Evolutionary conservation across 2,329 filamentous ascomycete genomes (phyloP).

Genomic region (Aspergillus glaucus): DNA sequence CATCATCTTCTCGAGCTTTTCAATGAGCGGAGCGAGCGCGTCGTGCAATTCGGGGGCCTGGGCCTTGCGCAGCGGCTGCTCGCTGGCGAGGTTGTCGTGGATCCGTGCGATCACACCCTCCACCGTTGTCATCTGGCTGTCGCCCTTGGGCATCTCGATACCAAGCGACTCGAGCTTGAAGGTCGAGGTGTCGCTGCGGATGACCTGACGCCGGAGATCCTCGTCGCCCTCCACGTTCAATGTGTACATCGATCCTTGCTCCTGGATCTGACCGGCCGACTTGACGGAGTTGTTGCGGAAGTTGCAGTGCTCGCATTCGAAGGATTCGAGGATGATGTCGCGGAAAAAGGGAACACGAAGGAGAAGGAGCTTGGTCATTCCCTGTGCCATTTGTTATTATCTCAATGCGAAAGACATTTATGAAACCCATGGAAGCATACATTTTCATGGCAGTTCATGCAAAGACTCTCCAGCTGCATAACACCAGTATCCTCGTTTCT

Average conservation of each 20-base stretch:
- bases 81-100: constrained; percentile 70
- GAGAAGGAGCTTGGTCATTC: constrained; percentile 76
- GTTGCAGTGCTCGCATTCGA: constrained; percentile 81
- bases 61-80: constrained; percentile 75
- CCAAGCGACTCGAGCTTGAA: constrained; percentile 89
- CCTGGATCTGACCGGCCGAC: constrained; percentile 84
- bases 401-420: constrained; percentile 36
- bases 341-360: constrained; percentile 95
- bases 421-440: constrained; percentile 35
- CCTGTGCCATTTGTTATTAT: constrained; percentile 46
- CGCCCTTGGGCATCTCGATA: constrained; percentile 83
- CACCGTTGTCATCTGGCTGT: constrained; percentile 87
- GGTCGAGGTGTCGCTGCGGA: constrained; percentile 82
- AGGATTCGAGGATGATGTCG: constrained; percentile 96
- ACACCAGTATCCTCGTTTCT: constrained; percentile 37
- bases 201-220: constrained; percentile 79
- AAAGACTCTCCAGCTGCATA: constrained; percentile 60
- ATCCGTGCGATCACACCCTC: constrained; percentile 79
- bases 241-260: constrained; percentile 77
- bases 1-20: constrained; percentile 69
- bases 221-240: constrained; percentile 65
- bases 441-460: constrained; percentile 80
- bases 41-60: constrained; percentile 69
- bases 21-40: constrained; percentile 71
- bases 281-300: constrained; percentile 93